Base-by-base conservation (phyloP, 2,329 filamentous ascomycete species). In the Sporothrix variecibatus region DNA sequence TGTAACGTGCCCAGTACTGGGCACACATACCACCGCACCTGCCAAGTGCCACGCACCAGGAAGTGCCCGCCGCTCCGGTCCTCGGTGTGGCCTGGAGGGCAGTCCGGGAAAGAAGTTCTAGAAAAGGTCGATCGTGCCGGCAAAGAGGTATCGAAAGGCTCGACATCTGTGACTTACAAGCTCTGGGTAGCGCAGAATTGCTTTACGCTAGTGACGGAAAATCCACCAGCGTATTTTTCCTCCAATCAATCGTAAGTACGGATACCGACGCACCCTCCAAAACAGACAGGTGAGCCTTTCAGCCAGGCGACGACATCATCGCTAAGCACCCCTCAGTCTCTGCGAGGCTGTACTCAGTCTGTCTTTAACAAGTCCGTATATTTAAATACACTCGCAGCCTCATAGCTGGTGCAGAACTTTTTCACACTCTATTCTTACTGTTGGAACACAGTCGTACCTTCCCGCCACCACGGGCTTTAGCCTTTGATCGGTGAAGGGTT, bases 191-290 rank as follows among this genome's bases (percentile, higher is more conserved):
- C 31, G 49, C 28, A 38, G 12, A 34, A 40, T 17, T n/a, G 43
- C n/a, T 31, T 7, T n/a, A 5, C 28, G 17, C 67, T 71, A 67
- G 46, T 23, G 67, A 60, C 73, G 73, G 73, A 72, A 71, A 56
- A 74, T 58, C 17, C 15, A 40, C 31, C 34, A 23, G 20, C 23
- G 46, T 46, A 67, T 60, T 73, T 75, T 75, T 73, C 74, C 74
- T 60, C 74, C 74, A 75, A 75, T 75, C n/a, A 71, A 9, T 4
- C 17, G 56, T 20, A 6, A n/a, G 17, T 15, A 20, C 38, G 11
- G 34, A 26, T 34, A 64, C n/a, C 15, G n/a, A 17, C 40, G 9
- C 23, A 67, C 38, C 49, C 20, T 43, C 17, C 23, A 20, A 53
- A 38, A 40, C 31, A 6, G n/a, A 26, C 20, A 60, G 49, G 26